Evolutionary conservation across 345 rosid genomes (phyloP).

Genomic region (Linum lewisii): DNA sequence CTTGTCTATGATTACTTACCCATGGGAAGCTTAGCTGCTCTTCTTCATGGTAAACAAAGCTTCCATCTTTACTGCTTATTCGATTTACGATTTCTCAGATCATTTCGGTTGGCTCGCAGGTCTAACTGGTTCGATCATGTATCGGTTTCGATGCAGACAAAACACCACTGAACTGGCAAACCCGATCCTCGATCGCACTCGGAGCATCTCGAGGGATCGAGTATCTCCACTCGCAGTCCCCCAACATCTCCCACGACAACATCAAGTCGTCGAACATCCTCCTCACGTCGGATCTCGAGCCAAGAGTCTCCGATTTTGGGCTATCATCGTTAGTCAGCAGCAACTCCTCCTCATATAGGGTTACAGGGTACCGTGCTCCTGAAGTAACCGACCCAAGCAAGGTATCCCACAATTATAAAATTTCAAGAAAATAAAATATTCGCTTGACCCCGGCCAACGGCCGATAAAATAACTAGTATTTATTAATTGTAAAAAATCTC

Average conservation of each 20-base stretch:
- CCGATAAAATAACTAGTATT: no score
- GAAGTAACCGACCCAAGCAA: constrained; percentile 6
- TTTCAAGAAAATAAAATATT: no score
- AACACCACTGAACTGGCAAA: constrained; percentile 8
- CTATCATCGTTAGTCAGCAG: not conserved
- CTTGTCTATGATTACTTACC: no score
- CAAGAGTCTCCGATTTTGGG: constrained; percentile 9
- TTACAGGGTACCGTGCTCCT: constrained; percentile 9
- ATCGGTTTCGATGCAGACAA: no score
- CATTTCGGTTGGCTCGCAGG: no score
- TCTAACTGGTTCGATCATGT: no score
- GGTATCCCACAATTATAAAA: not conserved
- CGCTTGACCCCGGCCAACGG: no score
- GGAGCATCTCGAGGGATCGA: constrained; percentile 8
- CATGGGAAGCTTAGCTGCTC: no score
- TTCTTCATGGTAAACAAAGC: no score
- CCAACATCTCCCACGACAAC: constrained; percentile 1
- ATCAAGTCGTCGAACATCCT: constrained; percentile 11
- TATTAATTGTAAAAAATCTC: no score
- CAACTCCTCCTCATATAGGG: constrained; percentile 3
- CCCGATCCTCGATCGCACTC: not conserved
- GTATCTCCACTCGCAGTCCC: not conserved
- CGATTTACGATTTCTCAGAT: no score
- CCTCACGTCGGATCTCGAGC: not conserved
- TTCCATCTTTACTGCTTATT: no score